Evolutionary conservation across 352 stramenopile species (phyloP).

Genomic region (Pythium sp.): DNA sequence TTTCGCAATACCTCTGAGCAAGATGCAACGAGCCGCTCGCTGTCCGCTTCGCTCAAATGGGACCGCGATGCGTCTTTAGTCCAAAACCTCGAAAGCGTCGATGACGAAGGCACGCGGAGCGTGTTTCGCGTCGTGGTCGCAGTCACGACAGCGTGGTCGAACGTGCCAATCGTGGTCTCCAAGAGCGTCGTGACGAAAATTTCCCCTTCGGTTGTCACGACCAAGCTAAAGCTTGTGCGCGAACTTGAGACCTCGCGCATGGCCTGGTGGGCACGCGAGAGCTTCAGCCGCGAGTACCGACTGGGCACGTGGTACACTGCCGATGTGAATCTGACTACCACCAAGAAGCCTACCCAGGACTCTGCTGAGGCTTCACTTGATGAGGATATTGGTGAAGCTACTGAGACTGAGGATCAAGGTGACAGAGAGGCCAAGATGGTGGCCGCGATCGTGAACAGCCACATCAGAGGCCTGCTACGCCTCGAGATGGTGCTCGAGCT

Average conservation of each 20-base stretch:
- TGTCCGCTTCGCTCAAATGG: constrained; percentile 54
- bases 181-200: constrained; percentile 76
- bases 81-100: constrained; percentile 22
- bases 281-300: constrained; percentile 66
- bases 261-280: constrained; percentile 80
- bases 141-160: constrained; percentile 45
- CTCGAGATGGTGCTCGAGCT: constrained; percentile 54
- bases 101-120: constrained; percentile 41
- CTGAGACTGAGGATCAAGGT: constrained; percentile 7
- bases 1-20: constrained; percentile 28
- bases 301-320: constrained; percentile 74
- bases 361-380: not conserved
- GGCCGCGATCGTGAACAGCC: constrained; percentile 18
- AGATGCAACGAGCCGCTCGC: constrained; percentile 46
- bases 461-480: constrained; percentile 42
- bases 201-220: constrained; percentile 33
- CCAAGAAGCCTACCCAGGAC: not conserved
- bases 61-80: constrained; percentile 23
- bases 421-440: constrained; percentile 7
- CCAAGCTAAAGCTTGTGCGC: constrained; percentile 44
- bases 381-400: not conserved
- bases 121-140: constrained; percentile 64
- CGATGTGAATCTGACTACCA: constrained; percentile 31
- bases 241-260: constrained; percentile 48
- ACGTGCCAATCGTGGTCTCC: constrained; percentile 53